Evolutionary conservation across 2,329 filamentous ascomycete genomes (phyloP).

Genomic region (Didymellaceae sp.): DNA sequence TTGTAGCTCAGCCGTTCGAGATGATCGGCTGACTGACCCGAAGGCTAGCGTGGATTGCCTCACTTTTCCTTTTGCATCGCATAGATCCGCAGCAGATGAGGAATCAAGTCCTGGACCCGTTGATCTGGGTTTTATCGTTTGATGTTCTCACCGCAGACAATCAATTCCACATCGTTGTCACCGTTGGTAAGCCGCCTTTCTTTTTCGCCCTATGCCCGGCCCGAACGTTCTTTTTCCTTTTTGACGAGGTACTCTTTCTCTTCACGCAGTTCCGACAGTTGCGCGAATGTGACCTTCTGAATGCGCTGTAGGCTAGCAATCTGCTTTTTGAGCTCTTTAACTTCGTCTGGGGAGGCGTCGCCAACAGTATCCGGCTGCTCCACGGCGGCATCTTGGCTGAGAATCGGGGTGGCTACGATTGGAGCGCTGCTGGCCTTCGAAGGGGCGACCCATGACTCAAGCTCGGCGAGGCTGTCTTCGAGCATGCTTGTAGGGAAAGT

Average conservation of each 20-base stretch:
- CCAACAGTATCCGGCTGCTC: constrained; percentile 5
- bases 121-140: constrained; percentile 3
- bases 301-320: constrained; percentile 54
- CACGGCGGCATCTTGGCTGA: constrained; percentile 18
- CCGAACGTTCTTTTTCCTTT: constrained; percentile 39
- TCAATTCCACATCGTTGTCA: constrained; percentile 41
- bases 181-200: constrained; percentile 30
- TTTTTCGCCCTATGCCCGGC: constrained; percentile 32
- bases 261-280: constrained; percentile 52
- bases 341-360: constrained; percentile 32
- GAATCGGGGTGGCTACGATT: constrained; percentile 45
- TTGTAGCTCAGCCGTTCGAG: constrained; percentile 10
- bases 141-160: constrained; percentile 21
- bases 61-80: constrained; percentile 16
- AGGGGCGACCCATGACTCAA: constrained; percentile 37
- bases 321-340: constrained; percentile 48
- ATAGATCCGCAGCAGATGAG: constrained; percentile 1
- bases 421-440: constrained; percentile 22
- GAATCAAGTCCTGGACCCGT: constrained; percentile 1
- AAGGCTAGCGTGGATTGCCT: constrained; percentile 10
- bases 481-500: constrained; percentile 52
- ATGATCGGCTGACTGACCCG: constrained; percentile 8
- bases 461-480: constrained; percentile 45
- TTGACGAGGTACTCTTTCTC: constrained; percentile 49
- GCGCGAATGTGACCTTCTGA: constrained; percentile 54